A percentile compares a stretch with the other conserved stretches of the same genome.
Evolutionary conservation across 805 yeast genomes (phyloP).

Genomic region (Monosporozyma servazzii): DNA sequence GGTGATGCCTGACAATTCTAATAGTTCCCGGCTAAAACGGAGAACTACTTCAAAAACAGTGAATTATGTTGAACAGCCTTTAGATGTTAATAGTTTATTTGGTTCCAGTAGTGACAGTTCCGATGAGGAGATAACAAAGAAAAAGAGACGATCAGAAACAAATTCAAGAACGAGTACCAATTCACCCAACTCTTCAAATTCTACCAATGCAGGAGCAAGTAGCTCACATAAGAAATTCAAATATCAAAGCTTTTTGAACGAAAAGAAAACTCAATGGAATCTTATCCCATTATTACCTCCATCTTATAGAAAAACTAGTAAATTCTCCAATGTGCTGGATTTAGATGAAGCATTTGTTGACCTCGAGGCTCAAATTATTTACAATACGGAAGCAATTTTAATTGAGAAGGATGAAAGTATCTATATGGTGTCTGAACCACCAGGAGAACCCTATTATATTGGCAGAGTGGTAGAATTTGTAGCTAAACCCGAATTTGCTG

Average conservation of each 20-base stretch:
- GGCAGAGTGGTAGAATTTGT: slow-evolving; percentile 76
- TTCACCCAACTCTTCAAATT: neutral
- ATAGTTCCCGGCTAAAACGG: neutral
- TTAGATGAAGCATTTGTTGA: slow-evolving; percentile 33
- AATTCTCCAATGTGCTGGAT: slow-evolving; percentile 32
- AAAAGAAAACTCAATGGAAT: slow-evolving; percentile 22
- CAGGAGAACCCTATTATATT: slow-evolving; percentile 88
- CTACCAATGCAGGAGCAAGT: neutral
- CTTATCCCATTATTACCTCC: slow-evolving; percentile 28
- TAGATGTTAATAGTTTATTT: neutral
- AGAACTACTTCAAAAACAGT: neutral
- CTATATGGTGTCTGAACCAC: slow-evolving; percentile 83
- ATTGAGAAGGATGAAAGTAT: slow-evolving; percentile 45
- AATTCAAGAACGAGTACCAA: neutral
- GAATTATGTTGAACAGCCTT: neutral
- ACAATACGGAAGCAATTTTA: slow-evolving; percentile 11
- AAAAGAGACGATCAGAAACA: neutral
- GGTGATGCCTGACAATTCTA: slow-evolving; percentile 1
- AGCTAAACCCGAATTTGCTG: slow-evolving; percentile 18
- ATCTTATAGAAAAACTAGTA: slow-evolving; percentile 21
- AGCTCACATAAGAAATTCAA: neutral
- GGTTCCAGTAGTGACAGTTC: neutral
- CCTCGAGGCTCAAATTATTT: slow-evolving; percentile 20
- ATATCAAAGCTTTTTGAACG: slow-evolving; percentile 20
- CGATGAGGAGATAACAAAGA: neutral